phyloP scores from a whole-genome alignment of 805 yeast species.

The Teunomyces barrocoloradensis region DNA sequence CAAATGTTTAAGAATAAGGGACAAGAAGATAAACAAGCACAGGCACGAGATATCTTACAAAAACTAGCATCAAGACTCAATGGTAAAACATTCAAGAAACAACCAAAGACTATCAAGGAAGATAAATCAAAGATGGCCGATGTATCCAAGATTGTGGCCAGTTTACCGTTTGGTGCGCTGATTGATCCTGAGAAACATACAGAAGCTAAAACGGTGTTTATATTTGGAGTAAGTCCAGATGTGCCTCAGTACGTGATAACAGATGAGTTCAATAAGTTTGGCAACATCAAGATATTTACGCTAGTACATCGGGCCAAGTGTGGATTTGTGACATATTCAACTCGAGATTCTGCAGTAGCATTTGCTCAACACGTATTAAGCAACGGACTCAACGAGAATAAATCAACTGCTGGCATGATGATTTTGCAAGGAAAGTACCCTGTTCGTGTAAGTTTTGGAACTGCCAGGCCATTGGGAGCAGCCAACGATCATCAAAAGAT shows the following conservation, averaged over 20 bases:
- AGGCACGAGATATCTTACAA: slow-evolving; percentile 51
- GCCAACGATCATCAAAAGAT: slow-evolving; percentile 45
- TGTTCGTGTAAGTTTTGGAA: slow-evolving; percentile 56
- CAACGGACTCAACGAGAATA: slow-evolving; percentile 26
- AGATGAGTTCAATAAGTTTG: slow-evolving; percentile 46
- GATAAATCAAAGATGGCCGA: slow-evolving; percentile 36
- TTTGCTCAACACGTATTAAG: slow-evolving; percentile 22
- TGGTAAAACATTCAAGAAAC: slow-evolving; percentile 7
- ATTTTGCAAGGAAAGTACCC: slow-evolving; percentile 39
- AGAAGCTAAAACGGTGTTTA: slow-evolving; percentile 56
- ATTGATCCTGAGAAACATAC: slow-evolving; percentile 41
- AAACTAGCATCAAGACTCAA: slow-evolving; percentile 42
- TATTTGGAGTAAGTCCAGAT: slow-evolving; percentile 70
- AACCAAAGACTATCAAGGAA: slow-evolving; percentile 8
- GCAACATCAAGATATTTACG: slow-evolving; percentile 47
- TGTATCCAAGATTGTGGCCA: slow-evolving; percentile 49
- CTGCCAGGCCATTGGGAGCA: slow-evolving; percentile 39
- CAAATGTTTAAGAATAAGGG: slow-evolving; percentile 27
- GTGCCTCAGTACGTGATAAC: slow-evolving; percentile 62
- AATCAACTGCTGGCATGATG: slow-evolving; percentile 27
- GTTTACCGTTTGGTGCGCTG: slow-evolving; percentile 70
- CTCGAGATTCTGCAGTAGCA: slow-evolving; percentile 50
- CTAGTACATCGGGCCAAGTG: slow-evolving; percentile 58
- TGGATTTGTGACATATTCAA: slow-evolving; percentile 59
- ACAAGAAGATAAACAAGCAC: slow-evolving; percentile 10